Conservation (phyloP, 345 rosid genomes). For the Eucalyptus viminalis region DNA sequence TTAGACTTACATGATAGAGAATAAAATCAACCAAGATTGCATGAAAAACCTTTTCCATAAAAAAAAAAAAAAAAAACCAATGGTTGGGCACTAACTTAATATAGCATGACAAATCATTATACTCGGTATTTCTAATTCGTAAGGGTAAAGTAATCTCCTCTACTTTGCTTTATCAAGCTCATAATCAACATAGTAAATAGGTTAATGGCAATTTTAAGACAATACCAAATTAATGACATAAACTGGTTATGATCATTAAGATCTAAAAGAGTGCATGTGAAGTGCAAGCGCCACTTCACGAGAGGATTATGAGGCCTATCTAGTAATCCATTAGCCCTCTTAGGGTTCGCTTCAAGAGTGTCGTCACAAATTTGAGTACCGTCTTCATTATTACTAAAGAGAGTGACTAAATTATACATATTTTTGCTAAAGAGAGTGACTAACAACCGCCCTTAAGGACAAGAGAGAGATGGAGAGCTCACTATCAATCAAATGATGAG, state of each 20-base stretch:
- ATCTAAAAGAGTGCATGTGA: not conserved
- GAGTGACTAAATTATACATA: no score
- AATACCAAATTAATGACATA: not conserved
- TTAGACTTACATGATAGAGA: not conserved
- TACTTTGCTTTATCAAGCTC: not conserved
- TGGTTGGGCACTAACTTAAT: not conserved
- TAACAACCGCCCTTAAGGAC: not conserved
- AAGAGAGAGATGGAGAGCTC: not conserved
- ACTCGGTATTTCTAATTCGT: no score
- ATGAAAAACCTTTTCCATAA: not conserved
- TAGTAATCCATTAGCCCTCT: not conserved
- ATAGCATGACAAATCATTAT: not conserved
- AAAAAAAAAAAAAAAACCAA: fast-evolving
- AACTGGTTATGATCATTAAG: fast-evolving
- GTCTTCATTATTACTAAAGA: not conserved
- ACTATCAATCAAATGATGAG: not conserved
- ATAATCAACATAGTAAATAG: not conserved
- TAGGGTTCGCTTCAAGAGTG: fast-evolving
- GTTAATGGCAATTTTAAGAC: not conserved
- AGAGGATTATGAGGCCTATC: not conserved
- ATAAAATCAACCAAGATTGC: not conserved
- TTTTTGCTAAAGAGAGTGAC: not conserved
- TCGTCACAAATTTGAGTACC: not conserved
- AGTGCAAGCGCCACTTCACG: not conserved
- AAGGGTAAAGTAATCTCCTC: not conserved